Conservation (phyloP, 2,329 filamentous ascomycete genomes). For the Hymenoscyphus linearis region DNA sequence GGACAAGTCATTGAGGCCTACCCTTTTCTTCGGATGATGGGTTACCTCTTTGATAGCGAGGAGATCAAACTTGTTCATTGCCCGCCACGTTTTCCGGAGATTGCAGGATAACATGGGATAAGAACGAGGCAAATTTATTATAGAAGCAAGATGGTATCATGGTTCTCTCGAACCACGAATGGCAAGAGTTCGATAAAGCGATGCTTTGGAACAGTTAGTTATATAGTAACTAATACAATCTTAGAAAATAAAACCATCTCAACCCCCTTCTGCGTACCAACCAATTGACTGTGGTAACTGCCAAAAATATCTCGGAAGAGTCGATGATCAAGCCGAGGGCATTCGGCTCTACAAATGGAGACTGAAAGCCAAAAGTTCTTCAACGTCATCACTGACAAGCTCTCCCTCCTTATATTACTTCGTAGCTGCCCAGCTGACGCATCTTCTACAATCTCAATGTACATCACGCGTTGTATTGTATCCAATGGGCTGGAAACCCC, state of each 20-base stretch:
- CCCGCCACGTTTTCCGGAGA: slow-evolving; percentile 44
- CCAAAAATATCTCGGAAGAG: slow-evolving; percentile 21
- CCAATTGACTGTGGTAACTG: slow-evolving; percentile 20
- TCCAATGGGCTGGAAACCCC: slow-evolving; percentile 8
- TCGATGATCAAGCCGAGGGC: slow-evolving; percentile 23
- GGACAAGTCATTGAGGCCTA: slow-evolving; percentile 30
- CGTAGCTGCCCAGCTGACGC: slow-evolving; percentile 17
- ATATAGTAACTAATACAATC: slow-evolving; percentile 9
- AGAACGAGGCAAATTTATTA: slow-evolving; percentile 42
- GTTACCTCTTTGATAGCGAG: slow-evolving; percentile 33
- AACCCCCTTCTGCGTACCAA: not conserved
- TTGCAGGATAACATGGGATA: slow-evolving; percentile 44
- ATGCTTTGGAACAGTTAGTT: not conserved
- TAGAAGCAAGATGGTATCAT: not conserved
- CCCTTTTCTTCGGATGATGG: slow-evolving; percentile 37
- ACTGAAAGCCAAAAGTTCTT: slow-evolving; percentile 3
- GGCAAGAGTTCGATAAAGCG: not conserved
- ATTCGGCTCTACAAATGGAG: slow-evolving; percentile 29
- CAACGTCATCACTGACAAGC: not conserved
- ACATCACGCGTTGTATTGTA: slow-evolving; percentile 17
- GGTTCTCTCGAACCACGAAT: not conserved
- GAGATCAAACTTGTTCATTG: slow-evolving; percentile 38
- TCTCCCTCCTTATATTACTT: slow-evolving; percentile 15
- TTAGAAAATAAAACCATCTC: slow-evolving; percentile 2
- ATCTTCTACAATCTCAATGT: slow-evolving; percentile 17